Conservation (phyloP, 2,329 filamentous ascomycete genomes). For the Claviceps quebecensis region DNA sequence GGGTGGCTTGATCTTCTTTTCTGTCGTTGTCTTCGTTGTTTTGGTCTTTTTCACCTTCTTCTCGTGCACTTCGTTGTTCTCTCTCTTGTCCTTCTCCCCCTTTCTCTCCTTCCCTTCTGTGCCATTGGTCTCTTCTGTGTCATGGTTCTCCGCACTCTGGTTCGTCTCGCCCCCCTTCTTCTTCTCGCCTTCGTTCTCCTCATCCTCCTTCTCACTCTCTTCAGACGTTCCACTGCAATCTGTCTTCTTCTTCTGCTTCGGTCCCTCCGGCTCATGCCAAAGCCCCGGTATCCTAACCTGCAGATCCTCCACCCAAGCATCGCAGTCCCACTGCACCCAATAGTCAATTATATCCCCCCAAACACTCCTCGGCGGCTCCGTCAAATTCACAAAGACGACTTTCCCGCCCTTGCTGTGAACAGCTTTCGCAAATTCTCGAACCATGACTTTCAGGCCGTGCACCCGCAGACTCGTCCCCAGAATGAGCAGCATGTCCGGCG, state of each 20-base stretch:
- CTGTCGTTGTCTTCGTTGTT: conserved; percentile 5
- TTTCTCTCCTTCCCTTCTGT: conserved; percentile 24
- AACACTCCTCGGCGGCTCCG: conserved; percentile 55
- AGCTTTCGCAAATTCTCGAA: conserved; percentile 57
- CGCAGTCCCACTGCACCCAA: conserved; percentile 63
- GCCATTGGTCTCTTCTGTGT: too few relatives aligned
- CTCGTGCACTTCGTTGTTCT: too few relatives aligned
- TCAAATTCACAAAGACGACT: conserved; percentile 61
- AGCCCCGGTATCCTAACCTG: conserved; percentile 43
- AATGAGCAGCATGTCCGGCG: conserved; percentile 54
- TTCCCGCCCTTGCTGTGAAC: conserved; percentile 54
- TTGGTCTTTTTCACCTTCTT: too few relatives aligned
- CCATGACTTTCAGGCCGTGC: conserved; percentile 56
- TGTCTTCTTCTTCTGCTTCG: conserved; percentile 25
- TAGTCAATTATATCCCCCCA: conserved; percentile 64
- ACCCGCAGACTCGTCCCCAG: conserved; percentile 58
- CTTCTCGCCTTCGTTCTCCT: conserved; percentile 19
- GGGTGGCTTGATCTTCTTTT: conserved; percentile 17
- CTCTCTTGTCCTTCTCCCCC: conserved; percentile 4
- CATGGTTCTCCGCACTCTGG: conserved; percentile 13
- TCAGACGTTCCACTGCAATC: conserved; percentile 14
- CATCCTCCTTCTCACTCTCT: conserved; percentile 14
- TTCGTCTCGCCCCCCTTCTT: conserved; percentile 12
- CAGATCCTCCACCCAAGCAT: conserved; percentile 55
- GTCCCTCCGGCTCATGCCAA: conserved; percentile 39